These are phyloP conservation scores for Adenanthera pavonina DNA, from an alignment of 306 rosid genomes.

Conservation along the genomic window DNA sequence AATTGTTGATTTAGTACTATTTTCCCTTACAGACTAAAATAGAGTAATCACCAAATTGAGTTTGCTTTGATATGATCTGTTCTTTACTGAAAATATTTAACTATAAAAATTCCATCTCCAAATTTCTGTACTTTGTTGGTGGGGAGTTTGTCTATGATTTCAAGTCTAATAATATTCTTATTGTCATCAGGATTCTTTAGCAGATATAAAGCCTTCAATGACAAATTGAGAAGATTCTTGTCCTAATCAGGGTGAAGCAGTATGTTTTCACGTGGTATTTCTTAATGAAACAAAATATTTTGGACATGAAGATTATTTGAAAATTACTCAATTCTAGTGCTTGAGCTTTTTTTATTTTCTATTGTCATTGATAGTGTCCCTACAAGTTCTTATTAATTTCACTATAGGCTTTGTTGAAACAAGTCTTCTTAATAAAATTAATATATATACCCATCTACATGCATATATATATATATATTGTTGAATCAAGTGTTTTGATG, in stretches of 20 bases:
- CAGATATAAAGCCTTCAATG: conserved; percentile 58
- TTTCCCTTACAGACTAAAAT: background rate
- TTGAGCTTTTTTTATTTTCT: too few relatives aligned
- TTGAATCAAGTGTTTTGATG: too few relatives aligned
- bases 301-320: too few relatives aligned
- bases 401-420: too few relatives aligned
- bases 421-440: too few relatives aligned
- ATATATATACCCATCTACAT: too few relatives aligned
- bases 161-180: conserved; percentile 40
- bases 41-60: conserved; percentile 19
- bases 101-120: background rate
- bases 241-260: conserved; percentile 46
- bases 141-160: background rate
- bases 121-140: background rate
- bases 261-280: conserved; percentile 27
- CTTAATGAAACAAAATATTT: too few relatives aligned
- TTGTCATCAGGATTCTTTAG: conserved; percentile 54
- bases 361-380: too few relatives aligned
- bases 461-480: too few relatives aligned
- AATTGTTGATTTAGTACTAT: conserved; percentile 1
- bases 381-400: too few relatives aligned
- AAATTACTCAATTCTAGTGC: too few relatives aligned
- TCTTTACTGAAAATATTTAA: conserved; percentile 24
- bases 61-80: conserved; percentile 20
- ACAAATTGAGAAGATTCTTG: conserved; percentile 50